A percentile compares a stretch with the other conserved stretches of the same genome.
Conservation (phyloP, 495 filamentous ascomycete genomes). For the Neurospora terricola region DNA sequence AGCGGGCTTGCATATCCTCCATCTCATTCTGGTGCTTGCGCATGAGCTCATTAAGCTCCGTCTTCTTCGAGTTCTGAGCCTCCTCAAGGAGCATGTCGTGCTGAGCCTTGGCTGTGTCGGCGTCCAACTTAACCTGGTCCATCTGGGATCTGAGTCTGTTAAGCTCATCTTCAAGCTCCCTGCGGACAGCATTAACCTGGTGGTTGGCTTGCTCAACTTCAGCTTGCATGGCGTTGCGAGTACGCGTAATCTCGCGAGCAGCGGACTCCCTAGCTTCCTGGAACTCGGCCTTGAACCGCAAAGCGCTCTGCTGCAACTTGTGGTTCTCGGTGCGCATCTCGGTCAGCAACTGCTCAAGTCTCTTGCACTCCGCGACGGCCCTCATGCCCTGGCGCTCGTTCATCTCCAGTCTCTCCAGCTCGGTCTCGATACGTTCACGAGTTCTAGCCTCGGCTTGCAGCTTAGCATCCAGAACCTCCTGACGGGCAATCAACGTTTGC, state of each 20-base stretch:
- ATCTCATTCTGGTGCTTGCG: constrained; percentile 64
- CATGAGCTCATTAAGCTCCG: constrained; percentile 56
- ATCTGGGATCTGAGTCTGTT: constrained; percentile 56
- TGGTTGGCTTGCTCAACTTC: constrained; percentile 75
- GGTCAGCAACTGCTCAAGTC: constrained; percentile 55
- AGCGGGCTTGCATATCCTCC: constrained; percentile 53
- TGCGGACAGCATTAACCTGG: constrained; percentile 69
- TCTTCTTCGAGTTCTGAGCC: constrained; percentile 50
- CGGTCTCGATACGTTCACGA: constrained; percentile 67
- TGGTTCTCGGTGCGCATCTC: constrained; percentile 59
- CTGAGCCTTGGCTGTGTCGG: constrained; percentile 60
- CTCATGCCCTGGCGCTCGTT: constrained; percentile 61
- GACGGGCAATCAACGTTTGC: constrained; percentile 59
- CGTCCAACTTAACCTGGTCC: constrained; percentile 61
- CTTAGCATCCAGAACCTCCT: constrained; percentile 69
- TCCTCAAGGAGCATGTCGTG: constrained; percentile 74
- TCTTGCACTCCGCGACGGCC: constrained; percentile 45
- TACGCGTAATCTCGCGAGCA: constrained; percentile 66
- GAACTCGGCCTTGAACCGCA: constrained; percentile 72
- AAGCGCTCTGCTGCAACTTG: constrained; percentile 51
- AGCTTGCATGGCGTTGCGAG: constrained; percentile 62
- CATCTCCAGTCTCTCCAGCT: constrained; percentile 65
- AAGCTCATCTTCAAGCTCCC: constrained; percentile 65
- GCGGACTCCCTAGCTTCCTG: constrained; percentile 70
- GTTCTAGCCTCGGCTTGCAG: constrained; percentile 68